phyloP scores from a whole-genome alignment of 805 yeast species.

The Saturnispora kantuleensis region DNA sequence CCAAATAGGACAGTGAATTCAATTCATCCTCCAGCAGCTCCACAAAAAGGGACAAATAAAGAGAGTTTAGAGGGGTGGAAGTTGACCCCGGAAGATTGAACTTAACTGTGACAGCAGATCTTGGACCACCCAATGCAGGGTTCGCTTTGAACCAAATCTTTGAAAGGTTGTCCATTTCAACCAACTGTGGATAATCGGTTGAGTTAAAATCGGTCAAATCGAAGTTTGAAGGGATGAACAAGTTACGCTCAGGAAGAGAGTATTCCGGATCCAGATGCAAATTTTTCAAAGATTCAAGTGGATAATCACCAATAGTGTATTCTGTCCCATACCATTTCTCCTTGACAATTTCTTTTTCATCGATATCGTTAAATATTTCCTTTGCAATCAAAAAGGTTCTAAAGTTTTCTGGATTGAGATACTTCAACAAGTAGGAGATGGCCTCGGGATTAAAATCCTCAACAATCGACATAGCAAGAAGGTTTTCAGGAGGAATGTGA shows the following conservation, averaged over 20 bases:
- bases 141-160: conserved; percentile 86
- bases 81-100: conserved; percentile 58
- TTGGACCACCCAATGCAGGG: conserved; percentile 82
- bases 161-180: conserved; percentile 39
- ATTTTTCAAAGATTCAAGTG: conserved; percentile 25
- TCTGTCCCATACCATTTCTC: conserved; percentile 94
- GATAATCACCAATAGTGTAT: conserved; percentile 38
- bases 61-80: conserved; percentile 46
- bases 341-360: conserved; percentile 26
- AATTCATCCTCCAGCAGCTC: conserved; percentile 70
- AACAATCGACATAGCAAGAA: conserved; percentile 47
- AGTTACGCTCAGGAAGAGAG: conserved; percentile 58
- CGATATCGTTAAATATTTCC: conserved; percentile 37
- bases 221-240: conserved; percentile 75
- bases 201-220: conserved; percentile 37
- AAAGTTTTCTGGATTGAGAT: conserved; percentile 50
- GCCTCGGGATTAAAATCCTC: conserved; percentile 48
- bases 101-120: conserved; percentile 58
- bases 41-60: conserved; percentile 51
- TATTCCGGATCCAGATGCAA: conserved; percentile 30
- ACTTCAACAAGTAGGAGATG: conserved; percentile 39
- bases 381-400: conserved; percentile 46
- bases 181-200: conserved; percentile 47
- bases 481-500: conserved; percentile 50
- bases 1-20: conserved; percentile 71